Conservation (phyloP, 2,329 filamentous ascomycete species). For the Alternaria solani region DNA sequence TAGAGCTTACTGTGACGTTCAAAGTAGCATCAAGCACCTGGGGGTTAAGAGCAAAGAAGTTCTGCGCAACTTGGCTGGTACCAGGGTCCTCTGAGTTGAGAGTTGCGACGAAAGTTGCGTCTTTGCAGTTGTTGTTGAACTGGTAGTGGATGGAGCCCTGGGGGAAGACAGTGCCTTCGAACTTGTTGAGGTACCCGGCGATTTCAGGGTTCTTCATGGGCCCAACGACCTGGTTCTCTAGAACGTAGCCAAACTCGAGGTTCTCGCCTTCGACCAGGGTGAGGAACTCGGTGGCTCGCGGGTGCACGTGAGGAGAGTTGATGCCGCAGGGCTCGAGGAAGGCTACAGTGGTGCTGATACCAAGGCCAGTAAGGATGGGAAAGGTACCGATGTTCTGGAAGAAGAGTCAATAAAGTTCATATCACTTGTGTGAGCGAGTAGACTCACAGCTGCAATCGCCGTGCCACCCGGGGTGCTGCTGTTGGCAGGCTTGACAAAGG, state of each 20-base stretch:
- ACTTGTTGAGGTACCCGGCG: conserved; percentile 50
- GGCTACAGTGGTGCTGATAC: conserved; percentile 50
- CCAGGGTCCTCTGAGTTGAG: conserved; percentile 57
- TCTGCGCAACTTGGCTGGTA: conserved; percentile 53
- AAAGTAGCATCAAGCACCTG: conserved; percentile 51
- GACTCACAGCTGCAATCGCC: conserved; percentile 37
- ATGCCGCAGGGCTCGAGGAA: conserved; percentile 57
- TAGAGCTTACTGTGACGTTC: conserved; percentile 42
- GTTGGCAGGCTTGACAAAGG: conserved; percentile 55
- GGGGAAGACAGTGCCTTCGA: conserved; percentile 59
- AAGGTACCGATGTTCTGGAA: conserved; percentile 49
- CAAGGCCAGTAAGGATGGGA: conserved; percentile 51
- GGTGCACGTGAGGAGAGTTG: conserved; percentile 60
- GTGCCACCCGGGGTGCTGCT: conserved; percentile 63
- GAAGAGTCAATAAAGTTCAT: conserved; percentile 2
- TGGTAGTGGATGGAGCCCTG: conserved; percentile 59
- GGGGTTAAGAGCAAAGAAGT: conserved; percentile 52
- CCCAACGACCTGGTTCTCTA: conserved; percentile 55
- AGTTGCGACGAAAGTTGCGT: conserved; percentile 54
- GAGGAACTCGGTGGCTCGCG: conserved; percentile 59
- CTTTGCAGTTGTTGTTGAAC: conserved; percentile 58
- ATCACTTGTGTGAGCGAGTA: not conserved
- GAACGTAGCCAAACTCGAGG: conserved; percentile 56
- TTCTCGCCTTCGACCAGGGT: conserved; percentile 54
- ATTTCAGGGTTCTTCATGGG: conserved; percentile 49